These are phyloP conservation scores for Sporothrix mexicana DNA, from an alignment of 2,329 filamentous ascomycete species.

Conservation along the genomic window DNA sequence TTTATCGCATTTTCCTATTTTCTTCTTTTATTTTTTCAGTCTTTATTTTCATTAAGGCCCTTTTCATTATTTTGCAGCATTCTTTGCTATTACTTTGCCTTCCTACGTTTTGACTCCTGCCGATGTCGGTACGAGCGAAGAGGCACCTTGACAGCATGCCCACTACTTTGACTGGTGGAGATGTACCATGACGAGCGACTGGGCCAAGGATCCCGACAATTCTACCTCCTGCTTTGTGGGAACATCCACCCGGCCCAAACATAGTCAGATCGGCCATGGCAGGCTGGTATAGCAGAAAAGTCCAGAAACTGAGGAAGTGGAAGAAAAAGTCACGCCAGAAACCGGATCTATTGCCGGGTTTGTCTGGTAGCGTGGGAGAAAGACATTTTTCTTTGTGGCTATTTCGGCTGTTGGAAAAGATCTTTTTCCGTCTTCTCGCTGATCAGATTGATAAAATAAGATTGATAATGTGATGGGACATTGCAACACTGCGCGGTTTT, in stretches of 20 bases:
- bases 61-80: too few species aligned
- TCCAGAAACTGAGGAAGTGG: too few species aligned
- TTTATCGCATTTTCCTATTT: not conserved
- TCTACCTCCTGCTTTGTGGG: too few species aligned
- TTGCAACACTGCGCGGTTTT: not conserved
- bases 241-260: not conserved
- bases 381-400: too few species aligned
- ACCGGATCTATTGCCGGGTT: not conserved
- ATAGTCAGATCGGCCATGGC: not conserved
- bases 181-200: too few species aligned
- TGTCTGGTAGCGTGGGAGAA: too few species aligned
- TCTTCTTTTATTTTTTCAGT: not conserved
- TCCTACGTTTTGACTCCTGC: not conserved
- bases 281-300: not conserved
- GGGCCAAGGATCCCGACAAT: too few species aligned
- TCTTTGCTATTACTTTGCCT: too few species aligned
- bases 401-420: too few species aligned
- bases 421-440: not conserved
- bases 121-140: not conserved
- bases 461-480: conserved; percentile 31
- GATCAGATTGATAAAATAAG: conserved; percentile 34
- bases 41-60: not conserved
- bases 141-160: not conserved
- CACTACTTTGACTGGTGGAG: too few species aligned
- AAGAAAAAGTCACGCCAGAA: not conserved